Percentiles rank a stretch among this genome's conserved stretches.
Evolutionary conservation across 1,139 yeast species (phyloP).

Genomic region (Yamadazyma sp.): DNA sequence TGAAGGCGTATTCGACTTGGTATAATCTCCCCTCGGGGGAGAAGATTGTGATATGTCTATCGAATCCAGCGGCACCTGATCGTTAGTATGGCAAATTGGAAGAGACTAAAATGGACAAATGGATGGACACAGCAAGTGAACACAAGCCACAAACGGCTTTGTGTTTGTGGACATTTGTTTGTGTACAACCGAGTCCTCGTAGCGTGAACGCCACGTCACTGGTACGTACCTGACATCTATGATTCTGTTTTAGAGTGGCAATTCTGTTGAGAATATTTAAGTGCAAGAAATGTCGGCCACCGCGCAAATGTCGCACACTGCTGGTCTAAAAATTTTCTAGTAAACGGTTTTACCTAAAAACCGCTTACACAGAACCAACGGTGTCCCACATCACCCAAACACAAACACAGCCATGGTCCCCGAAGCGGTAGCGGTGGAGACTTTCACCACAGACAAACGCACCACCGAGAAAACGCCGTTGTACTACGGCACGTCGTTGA

Average conservation of each 20-base stretch:
- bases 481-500: slow-evolving; percentile 45
- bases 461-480: slow-evolving; percentile 60
- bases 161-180: not conserved
- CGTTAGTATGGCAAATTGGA: slow-evolving; percentile 16
- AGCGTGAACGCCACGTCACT: not conserved
- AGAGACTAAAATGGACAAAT: not conserved
- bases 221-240: slow-evolving; percentile 16
- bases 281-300: not conserved
- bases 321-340: too few relatives aligned
- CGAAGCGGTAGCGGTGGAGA: slow-evolving; percentile 4
- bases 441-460: slow-evolving; percentile 54
- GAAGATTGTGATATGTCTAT: slow-evolving; percentile 96
- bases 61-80: slow-evolving; percentile 83
- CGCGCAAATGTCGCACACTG: not conserved
- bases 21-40: slow-evolving; percentile 97
- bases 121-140: too few relatives aligned
- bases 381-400: too few relatives aligned
- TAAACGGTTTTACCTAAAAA: too few relatives aligned
- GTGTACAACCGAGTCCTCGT: too few relatives aligned
- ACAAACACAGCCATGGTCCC: too few relatives aligned
- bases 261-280: not conserved
- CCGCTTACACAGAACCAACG: too few relatives aligned
- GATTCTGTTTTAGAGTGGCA: slow-evolving; percentile 2
- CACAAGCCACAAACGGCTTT: not conserved
- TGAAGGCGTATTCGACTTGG: slow-evolving; percentile 97